These are phyloP conservation scores for Leucosporidium yakuticum DNA, from an alignment of 768 basidiomycete species.

Conservation along the genomic window DNA sequence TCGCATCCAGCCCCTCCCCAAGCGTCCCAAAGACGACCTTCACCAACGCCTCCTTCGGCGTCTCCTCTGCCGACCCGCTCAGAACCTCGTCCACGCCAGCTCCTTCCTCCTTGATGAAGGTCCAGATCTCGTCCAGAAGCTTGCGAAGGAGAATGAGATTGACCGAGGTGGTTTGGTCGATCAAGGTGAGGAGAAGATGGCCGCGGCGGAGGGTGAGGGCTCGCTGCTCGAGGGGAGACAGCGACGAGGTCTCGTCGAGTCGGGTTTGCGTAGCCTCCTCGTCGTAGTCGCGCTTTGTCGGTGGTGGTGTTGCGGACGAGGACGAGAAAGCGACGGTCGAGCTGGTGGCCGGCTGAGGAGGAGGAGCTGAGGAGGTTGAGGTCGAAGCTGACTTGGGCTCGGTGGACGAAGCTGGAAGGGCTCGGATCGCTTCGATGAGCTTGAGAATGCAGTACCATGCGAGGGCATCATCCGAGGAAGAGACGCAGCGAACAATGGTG, in stretches of 20 bases:
- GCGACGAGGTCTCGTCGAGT: background rate
- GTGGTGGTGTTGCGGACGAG: background rate
- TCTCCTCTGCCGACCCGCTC: background rate
- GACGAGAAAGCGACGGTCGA: background rate
- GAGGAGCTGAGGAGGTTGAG: too few species aligned
- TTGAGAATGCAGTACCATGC: conserved; percentile 64
- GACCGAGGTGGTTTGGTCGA: conserved; percentile 29
- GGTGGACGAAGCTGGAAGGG: background rate
- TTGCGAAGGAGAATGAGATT: conserved; percentile 13
- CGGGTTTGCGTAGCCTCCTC: background rate
- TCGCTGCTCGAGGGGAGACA: conserved; percentile 15
- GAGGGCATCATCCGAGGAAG: conserved; percentile 50
- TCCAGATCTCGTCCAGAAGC: conserved; percentile 11
- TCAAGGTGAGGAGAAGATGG: conserved; percentile 29
- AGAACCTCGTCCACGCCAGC: conserved; percentile 14
- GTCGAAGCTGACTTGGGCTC: background rate
- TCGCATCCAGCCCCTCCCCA: conserved; percentile 32
- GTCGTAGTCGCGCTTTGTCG: conserved; percentile 1
- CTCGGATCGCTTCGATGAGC: conserved; percentile 51
- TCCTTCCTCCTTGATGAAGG: conserved; percentile 16
- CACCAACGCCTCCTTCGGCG: conserved; percentile 26
- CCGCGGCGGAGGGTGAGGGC: conserved; percentile 23
- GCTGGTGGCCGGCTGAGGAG: background rate
- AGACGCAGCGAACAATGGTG: conserved; percentile 60
- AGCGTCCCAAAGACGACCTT: conserved; percentile 25